Evolutionary conservation across 805 yeast species (phyloP).

Genomic region (Suhomyces pyralidae): DNA sequence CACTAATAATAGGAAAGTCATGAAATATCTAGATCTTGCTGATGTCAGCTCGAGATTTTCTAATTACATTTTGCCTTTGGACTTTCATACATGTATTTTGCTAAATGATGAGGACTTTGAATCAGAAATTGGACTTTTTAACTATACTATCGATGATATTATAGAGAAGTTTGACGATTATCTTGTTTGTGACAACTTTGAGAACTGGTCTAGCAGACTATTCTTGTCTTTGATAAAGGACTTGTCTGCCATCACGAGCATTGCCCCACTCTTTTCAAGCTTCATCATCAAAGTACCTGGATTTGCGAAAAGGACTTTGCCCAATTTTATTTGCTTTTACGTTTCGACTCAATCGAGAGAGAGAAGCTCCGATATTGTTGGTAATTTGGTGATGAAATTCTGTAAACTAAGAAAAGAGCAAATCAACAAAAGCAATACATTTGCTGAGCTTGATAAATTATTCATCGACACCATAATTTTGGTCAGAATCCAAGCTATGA

Average conservation of each 20-base stretch:
- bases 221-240: constrained; percentile 34
- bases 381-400: constrained; percentile 11
- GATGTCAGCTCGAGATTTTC: constrained; percentile 10
- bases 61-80: constrained; percentile 29
- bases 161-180: constrained; percentile 9
- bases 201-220: constrained; percentile 28
- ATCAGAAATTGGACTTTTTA: constrained; percentile 14
- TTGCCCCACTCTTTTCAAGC: constrained; percentile 31
- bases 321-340: constrained; percentile 25
- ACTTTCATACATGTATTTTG: constrained; percentile 31
- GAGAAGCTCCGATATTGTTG: constrained; percentile 6
- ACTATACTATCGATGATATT: constrained; percentile 11
- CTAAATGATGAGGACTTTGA: constrained; percentile 18
- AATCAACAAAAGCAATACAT: not conserved
- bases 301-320: constrained; percentile 23
- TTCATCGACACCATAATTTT: constrained; percentile 23
- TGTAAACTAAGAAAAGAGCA: constrained; percentile 1
- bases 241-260: constrained; percentile 21
- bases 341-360: constrained; percentile 11
- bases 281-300: constrained; percentile 24
- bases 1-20: constrained; percentile 13
- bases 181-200: constrained; percentile 13
- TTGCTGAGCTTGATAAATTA: constrained; percentile 11
- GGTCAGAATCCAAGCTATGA: constrained; percentile 41
- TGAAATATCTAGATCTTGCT: constrained; percentile 21